Percentiles rank a stretch among this genome's conserved stretches.
Evolutionary conservation across 345 rosid species (phyloP).

Genomic region (Ceriops decandra): DNA sequence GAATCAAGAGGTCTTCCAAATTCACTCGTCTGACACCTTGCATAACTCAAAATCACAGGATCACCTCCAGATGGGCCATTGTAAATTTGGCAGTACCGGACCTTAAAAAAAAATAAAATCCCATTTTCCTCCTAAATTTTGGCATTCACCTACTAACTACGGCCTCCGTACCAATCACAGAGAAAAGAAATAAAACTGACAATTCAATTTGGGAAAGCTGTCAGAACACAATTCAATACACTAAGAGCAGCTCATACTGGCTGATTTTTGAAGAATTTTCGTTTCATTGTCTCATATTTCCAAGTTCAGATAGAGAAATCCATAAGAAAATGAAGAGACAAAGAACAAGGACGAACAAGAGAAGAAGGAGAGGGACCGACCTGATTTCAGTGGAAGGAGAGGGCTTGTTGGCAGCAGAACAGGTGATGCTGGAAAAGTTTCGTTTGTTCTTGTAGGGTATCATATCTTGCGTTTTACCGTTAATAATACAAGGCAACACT

Average conservation of each 20-base stretch:
- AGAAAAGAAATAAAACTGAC: neutral
- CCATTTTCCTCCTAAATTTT: neutral
- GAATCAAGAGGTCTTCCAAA: neutral
- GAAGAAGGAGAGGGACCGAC: slow-evolving; percentile 27
- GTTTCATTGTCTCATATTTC: too few relatives aligned
- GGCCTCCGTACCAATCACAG: neutral
- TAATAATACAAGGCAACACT: slow-evolving; percentile 1
- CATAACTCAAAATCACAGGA: neutral
- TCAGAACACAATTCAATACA: neutral
- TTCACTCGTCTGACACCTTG: neutral
- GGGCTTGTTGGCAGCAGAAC: slow-evolving; percentile 58
- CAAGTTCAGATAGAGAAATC: too few relatives aligned
- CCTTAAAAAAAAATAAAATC: too few relatives aligned
- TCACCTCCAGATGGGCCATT: neutral
- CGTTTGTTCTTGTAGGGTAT: slow-evolving; percentile 9
- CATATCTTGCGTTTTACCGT: neutral
- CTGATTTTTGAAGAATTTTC: too few relatives aligned
- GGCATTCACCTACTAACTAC: neutral
- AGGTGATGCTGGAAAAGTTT: slow-evolving; percentile 21
- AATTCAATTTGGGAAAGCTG: neutral
- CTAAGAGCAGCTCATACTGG: neutral
- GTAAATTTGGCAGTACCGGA: too few relatives aligned
- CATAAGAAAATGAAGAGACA: neutral
- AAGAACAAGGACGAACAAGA: neutral
- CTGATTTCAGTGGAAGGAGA: slow-evolving; percentile 56